A percentile compares a stretch with the other conserved stretches of the same genome.
Conservation (phyloP, 495 filamentous ascomycete species). For the Xylaria acuta region DNA sequence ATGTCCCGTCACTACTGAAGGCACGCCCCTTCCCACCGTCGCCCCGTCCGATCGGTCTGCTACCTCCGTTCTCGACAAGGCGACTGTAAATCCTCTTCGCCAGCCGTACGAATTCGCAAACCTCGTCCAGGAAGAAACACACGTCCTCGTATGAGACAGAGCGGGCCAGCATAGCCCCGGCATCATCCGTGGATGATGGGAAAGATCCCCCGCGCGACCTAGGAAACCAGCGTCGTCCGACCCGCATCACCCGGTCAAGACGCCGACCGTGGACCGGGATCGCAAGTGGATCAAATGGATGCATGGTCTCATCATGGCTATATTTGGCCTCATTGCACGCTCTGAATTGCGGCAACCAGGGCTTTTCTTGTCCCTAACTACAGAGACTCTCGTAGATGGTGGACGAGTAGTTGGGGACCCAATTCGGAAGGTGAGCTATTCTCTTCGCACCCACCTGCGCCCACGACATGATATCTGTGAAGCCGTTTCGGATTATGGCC, state of each 20-base stretch:
- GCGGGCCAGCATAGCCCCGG: not conserved
- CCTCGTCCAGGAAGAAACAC: not conserved
- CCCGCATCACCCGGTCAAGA: not conserved
- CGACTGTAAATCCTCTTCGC: not conserved
- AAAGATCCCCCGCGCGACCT: not conserved
- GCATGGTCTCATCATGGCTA: not conserved
- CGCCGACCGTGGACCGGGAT: slow-evolving; percentile 2
- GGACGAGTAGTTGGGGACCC: slow-evolving; percentile 26
- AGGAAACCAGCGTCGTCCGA: slow-evolving; percentile 4
- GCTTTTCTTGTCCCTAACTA: slow-evolving; percentile 23
- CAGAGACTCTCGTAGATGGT: slow-evolving; percentile 24
- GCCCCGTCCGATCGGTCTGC: not conserved
- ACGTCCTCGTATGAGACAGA: slow-evolving; percentile 9
- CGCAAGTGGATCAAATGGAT: too few relatives aligned
- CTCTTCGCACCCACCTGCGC: slow-evolving; percentile 7
- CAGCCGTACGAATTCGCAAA: not conserved
- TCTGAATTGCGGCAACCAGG: slow-evolving; percentile 24
- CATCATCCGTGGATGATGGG: not conserved
- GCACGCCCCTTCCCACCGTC: not conserved
- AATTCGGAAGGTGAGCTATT: slow-evolving; percentile 6
- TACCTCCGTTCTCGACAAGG: not conserved
- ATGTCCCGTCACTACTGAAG: not conserved
- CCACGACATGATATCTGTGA: slow-evolving; percentile 26
- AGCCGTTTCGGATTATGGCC: slow-evolving; percentile 20
- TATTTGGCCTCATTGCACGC: slow-evolving; percentile 7